Evolutionary conservation across 2,329 filamentous ascomycete species (phyloP).

Genomic region (Fusarium marasasianum): DNA sequence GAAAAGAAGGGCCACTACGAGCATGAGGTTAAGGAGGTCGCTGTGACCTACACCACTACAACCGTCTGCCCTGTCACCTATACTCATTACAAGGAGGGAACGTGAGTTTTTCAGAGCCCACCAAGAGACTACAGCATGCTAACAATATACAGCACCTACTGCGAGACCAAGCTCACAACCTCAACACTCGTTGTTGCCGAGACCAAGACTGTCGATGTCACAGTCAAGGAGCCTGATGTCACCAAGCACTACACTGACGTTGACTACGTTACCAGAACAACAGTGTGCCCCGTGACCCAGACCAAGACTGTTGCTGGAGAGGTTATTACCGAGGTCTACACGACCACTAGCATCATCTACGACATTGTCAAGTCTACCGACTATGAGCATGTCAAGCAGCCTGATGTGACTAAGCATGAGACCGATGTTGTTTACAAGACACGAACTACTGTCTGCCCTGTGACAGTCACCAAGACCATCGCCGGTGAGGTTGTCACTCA

Average conservation of each 20-base stretch:
- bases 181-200: constrained; percentile 56
- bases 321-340: constrained; percentile 42
- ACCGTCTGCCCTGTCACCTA: constrained; percentile 58
- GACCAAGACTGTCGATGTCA: constrained; percentile 51
- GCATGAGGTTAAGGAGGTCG: constrained; percentile 30
- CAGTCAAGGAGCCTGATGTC: constrained; percentile 46
- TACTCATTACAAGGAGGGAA: constrained; percentile 52
- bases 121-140: constrained; percentile 1
- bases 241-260: constrained; percentile 48
- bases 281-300: constrained; percentile 55
- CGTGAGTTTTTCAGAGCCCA: constrained; percentile 46
- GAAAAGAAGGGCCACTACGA: not conserved
- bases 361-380: constrained; percentile 40
- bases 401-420: constrained; percentile 49
- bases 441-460: constrained; percentile 51
- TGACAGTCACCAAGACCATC: constrained; percentile 48
- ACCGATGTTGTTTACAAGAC: constrained; percentile 52
- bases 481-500: constrained; percentile 54
- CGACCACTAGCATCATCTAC: constrained; percentile 43
- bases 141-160: constrained; percentile 50
- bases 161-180: constrained; percentile 54
- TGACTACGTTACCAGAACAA: constrained; percentile 55
- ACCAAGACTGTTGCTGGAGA: constrained; percentile 47
- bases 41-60: constrained; percentile 52
- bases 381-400: constrained; percentile 48